Base-by-base conservation (phyloP, 192 early-diverging fungal species). In the Kappamyces sp. region DNA sequence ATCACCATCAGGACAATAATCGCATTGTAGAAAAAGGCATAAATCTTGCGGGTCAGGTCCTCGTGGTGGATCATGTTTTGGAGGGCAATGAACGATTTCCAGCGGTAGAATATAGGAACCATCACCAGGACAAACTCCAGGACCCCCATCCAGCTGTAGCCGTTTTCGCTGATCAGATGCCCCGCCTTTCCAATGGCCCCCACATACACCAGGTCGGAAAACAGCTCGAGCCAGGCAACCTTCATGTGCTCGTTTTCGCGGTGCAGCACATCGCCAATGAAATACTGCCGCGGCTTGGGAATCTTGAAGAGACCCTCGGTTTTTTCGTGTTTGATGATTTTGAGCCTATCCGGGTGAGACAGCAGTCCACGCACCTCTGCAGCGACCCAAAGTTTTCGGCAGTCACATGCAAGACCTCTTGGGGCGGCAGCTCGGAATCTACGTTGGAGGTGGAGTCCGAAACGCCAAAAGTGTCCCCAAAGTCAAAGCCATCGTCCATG, bases 181-280 rank as follows among this genome's bases (percentile, higher is more conserved):
- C 57, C 29, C 33, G 61, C 61, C 43, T 54, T 61, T 11, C 14
- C 34, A 37, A 61, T 35, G 31, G 45, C 33, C 30, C 65, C 65
- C 15, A 61, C 59, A 47, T 67, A 67, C 1, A 67, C 42, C 2
- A 67, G 45, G 43, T 67, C 65, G 2, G 57, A 22, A 57, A 67
- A 67, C 8, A 67, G 45, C 42, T 67, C 65, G 8, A 14, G 9
- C 65, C 65, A 67, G 3, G 42, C 29, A 5, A 54, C 34, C 36
- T 54, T 36, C 22, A 54, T 7, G 9, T 67, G 52, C 2, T 67
- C 47, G 1, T 54, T 30, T 22, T 52, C 53, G 30, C 65, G 31
- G 48, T 67, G 59, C 32, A 67, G 45, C 2, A 67, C 38, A 22
- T 15, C 9, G 14, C 47, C 54, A 8, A 36, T 35, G 31, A 67